Evolutionary conservation across 2,329 filamentous ascomycete genomes (phyloP), one percentile per base, ranked within the genome.

Genomic region (Aureobasidium sp.): DNA sequence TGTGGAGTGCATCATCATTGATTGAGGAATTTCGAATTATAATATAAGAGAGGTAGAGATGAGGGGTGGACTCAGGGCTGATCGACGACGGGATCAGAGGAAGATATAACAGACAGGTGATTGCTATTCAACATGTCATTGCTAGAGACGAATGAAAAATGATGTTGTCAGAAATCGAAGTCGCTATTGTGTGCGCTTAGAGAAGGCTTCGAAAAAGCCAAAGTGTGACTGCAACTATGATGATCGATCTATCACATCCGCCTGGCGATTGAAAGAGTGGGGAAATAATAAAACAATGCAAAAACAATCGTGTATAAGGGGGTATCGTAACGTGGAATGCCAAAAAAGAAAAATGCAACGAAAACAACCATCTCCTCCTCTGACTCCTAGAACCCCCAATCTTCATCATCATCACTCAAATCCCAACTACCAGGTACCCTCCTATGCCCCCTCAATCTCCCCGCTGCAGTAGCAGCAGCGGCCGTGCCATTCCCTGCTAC

Each of bases 331-430:
- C 41, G 30, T 48, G n/a, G n/a, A 16, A 55, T 21, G 21, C 21
- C 21, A 44, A 32, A 44, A 29, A 55, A 21, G 32, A 9, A 45
- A 27, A 11, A 45, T 5, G 29, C 21, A 55, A 55, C 52, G 21
- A 50, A 47, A 36, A 36, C n/a, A n/a, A n/a, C n/a, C n/a, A n/a
- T n/a, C n/a, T 3, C 21, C 8, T n/a, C 5, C 3, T 3, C 45
- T n/a, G n/a, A n/a, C n/a, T n/a, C n/a, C n/a, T 13, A 60, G 9
- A 65, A 54, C 27, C 63, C 64, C 64, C 64, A 65, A 21, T 65
- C 62, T 44, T 64, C 64, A 15, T 65, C 62, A 30, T 65, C 64
- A 44, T 65, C 64, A 41, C 58, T 61, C 6, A 65, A 45, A 47
- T 65, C 63, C 60, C 62, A 65, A 34, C 25, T 53, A 16, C 59